Evolutionary conservation across 2,329 filamentous ascomycete genomes (phyloP), one percentile per base, ranked within the genome.

Genomic region (Alternaria consortialis): DNA sequence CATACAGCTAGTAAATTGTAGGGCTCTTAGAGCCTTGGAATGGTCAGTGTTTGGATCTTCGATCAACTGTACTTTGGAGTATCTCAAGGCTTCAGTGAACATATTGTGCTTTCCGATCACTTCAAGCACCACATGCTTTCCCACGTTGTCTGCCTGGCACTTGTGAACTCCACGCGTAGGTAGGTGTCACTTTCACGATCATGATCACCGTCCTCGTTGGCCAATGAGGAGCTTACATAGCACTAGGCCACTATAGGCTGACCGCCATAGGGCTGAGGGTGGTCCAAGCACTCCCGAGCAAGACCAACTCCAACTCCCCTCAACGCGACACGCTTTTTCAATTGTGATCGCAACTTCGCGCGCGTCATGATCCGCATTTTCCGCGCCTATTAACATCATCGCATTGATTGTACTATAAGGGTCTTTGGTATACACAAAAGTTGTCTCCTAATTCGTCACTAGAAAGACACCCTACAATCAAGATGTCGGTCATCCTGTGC

Each of bases 401-500:
- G 58, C 53, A 40, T 56, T 34, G 25, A 34, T 52, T 42, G 44
- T 51, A 56, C 20, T 42, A 51, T 25, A 44, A 43, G 20, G 11
- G 23, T 27, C 17, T 25, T n/a, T 17, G 29, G 27, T n/a, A 43
- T 44, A 43, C 25, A 44, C 32, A 53, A 53, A 40, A 47, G 13
- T 31, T 36, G 13, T 27, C 39, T 36, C 20, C 27, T 36, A 27
- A 39, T 37, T 46, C 31, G 25, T 27, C 4, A 17, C 7, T 27
- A 44, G 31, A 31, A 5, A 54, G 34, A 47, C 43, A 50, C 46
- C 32, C 31, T 50, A 11, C n/a, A 37, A 50, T 50, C 36, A 51
- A 29, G 60, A 90, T 90, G 88, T 89, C 86, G 67, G 88, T 90
- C 63, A 90, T 90, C 72, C 81, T 90, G 37, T 90, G 87, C 72